Conservation (phyloP, 2,329 filamentous ascomycete genomes). For the Neoarthrinium moseri region DNA sequence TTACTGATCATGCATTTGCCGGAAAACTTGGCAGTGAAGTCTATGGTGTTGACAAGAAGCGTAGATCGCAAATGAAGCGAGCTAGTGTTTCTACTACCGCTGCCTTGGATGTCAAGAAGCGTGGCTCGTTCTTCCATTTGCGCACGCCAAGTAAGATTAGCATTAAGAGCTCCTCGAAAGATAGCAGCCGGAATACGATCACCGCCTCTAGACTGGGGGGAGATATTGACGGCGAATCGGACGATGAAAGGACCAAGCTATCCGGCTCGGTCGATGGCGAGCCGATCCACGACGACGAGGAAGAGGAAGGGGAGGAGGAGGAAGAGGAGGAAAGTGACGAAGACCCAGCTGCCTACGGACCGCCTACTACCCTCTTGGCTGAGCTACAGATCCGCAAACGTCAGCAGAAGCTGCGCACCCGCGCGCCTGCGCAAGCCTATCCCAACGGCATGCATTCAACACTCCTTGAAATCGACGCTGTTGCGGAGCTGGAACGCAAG, state of each 20-base stretch:
- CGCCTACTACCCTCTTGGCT: slow-evolving; percentile 86
- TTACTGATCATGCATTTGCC: slow-evolving; percentile 84
- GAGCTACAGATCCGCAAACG: slow-evolving; percentile 90
- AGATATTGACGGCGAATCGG: slow-evolving; percentile 13
- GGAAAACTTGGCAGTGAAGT: slow-evolving; percentile 74
- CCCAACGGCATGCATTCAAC: slow-evolving; percentile 88
- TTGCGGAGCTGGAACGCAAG: slow-evolving; percentile 79
- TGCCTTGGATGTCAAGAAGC: slow-evolving; percentile 38
- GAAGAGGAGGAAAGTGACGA: slow-evolving; percentile 45
- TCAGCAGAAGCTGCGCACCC: slow-evolving; percentile 78
- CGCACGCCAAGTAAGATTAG: slow-evolving; percentile 36
- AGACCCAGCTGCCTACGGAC: slow-evolving; percentile 59
- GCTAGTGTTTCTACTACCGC: slow-evolving; percentile 21
- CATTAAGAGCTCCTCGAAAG: slow-evolving; percentile 21
- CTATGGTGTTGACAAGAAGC: slow-evolving; percentile 63
- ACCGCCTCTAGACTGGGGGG: slow-evolving; percentile 8
- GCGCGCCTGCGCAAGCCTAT: slow-evolving; percentile 59
- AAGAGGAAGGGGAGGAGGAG: slow-evolving; percentile 41
- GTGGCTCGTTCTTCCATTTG: slow-evolving; percentile 49
- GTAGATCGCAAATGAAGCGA: slow-evolving; percentile 34
- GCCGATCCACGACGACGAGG: slow-evolving; percentile 26
- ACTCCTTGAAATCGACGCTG: slow-evolving; percentile 83
- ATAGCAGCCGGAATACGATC: slow-evolving; percentile 18
- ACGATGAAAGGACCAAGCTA: slow-evolving; percentile 24
- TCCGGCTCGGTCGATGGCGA: slow-evolving; percentile 27